phyloP scores from a whole-genome alignment of 805 yeast genomes.

The Ogataea chonburiensis region DNA sequence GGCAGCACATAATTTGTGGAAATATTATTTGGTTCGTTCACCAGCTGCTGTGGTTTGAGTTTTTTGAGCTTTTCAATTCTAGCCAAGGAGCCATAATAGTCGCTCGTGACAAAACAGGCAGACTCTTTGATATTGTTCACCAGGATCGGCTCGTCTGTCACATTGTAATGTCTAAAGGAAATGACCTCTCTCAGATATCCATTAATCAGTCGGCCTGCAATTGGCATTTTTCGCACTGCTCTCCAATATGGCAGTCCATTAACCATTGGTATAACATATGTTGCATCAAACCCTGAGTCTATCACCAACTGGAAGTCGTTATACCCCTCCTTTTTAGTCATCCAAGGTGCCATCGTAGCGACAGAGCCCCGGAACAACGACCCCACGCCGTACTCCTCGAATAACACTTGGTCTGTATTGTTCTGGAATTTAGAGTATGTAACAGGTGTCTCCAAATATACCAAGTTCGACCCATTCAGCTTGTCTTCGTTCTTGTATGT shows the following conservation, averaged over 20 bases:
- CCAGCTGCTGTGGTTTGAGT: slow-evolving; percentile 17
- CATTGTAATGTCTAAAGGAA: slow-evolving; percentile 89
- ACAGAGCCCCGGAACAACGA: slow-evolving; percentile 66
- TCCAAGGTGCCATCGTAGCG: slow-evolving; percentile 65
- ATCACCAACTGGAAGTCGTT: slow-evolving; percentile 73
- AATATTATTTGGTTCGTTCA: slow-evolving; percentile 30
- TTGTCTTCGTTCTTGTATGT: slow-evolving; percentile 37
- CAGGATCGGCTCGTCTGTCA: slow-evolving; percentile 83
- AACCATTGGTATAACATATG: slow-evolving; percentile 83
- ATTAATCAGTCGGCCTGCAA: slow-evolving; percentile 84
- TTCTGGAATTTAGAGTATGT: slow-evolving; percentile 78
- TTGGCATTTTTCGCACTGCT: slow-evolving; percentile 73
- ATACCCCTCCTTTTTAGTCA: slow-evolving; percentile 28
- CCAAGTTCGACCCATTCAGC: slow-evolving; percentile 54
- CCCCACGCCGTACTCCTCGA: slow-evolving; percentile 87
- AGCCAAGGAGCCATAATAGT: slow-evolving; percentile 42
- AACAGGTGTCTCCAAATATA: slow-evolving; percentile 78
- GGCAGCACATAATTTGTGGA: slow-evolving; percentile 79
- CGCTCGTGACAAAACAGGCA: slow-evolving; percentile 64
- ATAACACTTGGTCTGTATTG: slow-evolving; percentile 85
- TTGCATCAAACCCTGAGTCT: slow-evolving; percentile 85
- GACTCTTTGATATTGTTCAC: slow-evolving; percentile 84
- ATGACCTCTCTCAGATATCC: slow-evolving; percentile 82
- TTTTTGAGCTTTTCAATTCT: slow-evolving; percentile 28
- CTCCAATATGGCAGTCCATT: slow-evolving; percentile 74